These are phyloP conservation scores for Aegilops umbellulata DNA, from an alignment of 176 grass and related monocot species.

Conservation along the genomic window DNA sequence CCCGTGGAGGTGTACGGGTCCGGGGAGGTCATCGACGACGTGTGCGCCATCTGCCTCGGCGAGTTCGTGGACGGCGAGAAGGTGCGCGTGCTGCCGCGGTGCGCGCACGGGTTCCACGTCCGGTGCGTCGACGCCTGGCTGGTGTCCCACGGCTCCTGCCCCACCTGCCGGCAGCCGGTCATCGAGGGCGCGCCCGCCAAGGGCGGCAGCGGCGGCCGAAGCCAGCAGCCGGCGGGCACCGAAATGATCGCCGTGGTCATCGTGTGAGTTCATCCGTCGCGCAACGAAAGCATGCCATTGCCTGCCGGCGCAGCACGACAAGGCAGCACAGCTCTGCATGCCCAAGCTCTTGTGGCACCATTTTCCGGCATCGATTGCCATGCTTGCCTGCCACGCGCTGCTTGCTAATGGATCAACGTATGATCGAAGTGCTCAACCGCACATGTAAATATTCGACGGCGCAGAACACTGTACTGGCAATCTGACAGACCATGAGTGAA, in stretches of 20 bases:
- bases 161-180: slow-evolving; percentile 57
- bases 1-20: slow-evolving; percentile 62
- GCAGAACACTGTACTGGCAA: background rate
- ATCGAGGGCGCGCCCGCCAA: background rate
- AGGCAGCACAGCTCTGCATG: background rate
- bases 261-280: background rate
- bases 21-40: slow-evolving; percentile 13
- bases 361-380: background rate
- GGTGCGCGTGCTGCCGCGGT: slow-evolving; percentile 70
- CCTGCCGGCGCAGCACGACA: background rate
- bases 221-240: background rate
- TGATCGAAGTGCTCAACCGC: background rate
- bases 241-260: slow-evolving; percentile 35
- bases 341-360: background rate
- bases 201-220: background rate
- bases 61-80: slow-evolving; percentile 80
- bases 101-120: slow-evolving; percentile 72
- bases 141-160: slow-evolving; percentile 64
- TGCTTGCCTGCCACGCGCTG: background rate
- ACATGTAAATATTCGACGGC: background rate
- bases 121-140: slow-evolving; percentile 79
- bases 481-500: background rate
- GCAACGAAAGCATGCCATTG: background rate
- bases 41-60: slow-evolving; percentile 80
- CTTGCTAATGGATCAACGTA: background rate